These are phyloP conservation scores for Umbelopsis vinacea DNA, from an alignment of 192 early-diverging fungal genomes.

Conservation along the genomic window DNA sequence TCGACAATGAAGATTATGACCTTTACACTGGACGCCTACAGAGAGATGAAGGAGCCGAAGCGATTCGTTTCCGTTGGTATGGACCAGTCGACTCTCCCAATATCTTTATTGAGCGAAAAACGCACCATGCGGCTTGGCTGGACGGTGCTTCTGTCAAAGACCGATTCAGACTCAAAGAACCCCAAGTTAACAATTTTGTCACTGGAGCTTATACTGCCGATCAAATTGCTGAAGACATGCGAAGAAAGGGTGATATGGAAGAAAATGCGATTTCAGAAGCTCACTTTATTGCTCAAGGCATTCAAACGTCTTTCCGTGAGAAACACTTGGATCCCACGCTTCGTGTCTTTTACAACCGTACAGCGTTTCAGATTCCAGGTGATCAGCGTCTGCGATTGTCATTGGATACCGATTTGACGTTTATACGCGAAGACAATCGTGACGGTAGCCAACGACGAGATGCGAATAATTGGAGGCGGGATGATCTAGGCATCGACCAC, in stretches of 20 bases:
- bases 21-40: slow-evolving; percentile 82
- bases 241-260: slow-evolving; percentile 64
- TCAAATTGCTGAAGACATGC: slow-evolving; percentile 64
- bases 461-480: slow-evolving; percentile 75
- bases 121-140: slow-evolving; percentile 71
- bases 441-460: slow-evolving; percentile 62
- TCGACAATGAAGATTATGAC: slow-evolving; percentile 85
- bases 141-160: slow-evolving; percentile 62
- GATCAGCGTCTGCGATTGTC: slow-evolving; percentile 84
- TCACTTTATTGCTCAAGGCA: slow-evolving; percentile 59
- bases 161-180: slow-evolving; percentile 83
- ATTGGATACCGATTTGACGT: slow-evolving; percentile 84
- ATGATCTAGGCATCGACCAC: slow-evolving; percentile 69
- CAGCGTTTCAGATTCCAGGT: slow-evolving; percentile 88
- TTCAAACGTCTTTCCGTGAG: slow-evolving; percentile 58
- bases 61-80: slow-evolving; percentile 85
- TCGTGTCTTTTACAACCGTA: slow-evolving; percentile 87
- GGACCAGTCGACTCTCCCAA: slow-evolving; percentile 51
- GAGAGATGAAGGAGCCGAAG: slow-evolving; percentile 78
- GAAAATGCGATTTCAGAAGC: slow-evolving; percentile 67
- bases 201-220: slow-evolving; percentile 63
- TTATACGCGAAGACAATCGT: slow-evolving; percentile 82
- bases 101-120: slow-evolving; percentile 91
- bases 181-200: slow-evolving; percentile 76
- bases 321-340: slow-evolving; percentile 70